phyloP scores from a whole-genome alignment of 305 asterid species.

The Solanum hybrid region DNA sequence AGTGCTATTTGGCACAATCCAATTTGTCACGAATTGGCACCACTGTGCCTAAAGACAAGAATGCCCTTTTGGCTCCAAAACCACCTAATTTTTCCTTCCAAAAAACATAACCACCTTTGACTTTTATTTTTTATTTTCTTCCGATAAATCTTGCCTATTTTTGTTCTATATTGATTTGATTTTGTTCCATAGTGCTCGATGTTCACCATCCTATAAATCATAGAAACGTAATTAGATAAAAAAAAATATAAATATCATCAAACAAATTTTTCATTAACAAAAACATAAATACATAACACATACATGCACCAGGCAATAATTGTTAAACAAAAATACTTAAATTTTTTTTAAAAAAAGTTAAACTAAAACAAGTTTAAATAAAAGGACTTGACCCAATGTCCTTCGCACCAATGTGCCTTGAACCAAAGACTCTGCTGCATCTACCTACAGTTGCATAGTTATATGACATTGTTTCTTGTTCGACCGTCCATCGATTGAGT shows the following conservation, averaged over 20 bases:
- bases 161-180: neutral
- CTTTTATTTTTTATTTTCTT: neutral
- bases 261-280: neutral
- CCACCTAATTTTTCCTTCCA: neutral
- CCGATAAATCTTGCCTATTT: neutral
- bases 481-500: neutral
- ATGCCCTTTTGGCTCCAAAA: neutral
- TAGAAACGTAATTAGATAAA: neutral
- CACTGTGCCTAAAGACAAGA: neutral
- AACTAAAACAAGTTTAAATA: neutral
- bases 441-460: neutral
- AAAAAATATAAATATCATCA: neutral
- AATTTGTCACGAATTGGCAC: neutral
- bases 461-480: neutral
- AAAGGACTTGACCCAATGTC: neutral
- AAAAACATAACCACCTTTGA: neutral
- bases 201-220: neutral
- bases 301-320: neutral
- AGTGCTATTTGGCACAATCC: neutral
- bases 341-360: fast-evolving
- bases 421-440: neutral
- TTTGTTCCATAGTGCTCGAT: neutral
- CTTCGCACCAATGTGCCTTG: neutral
- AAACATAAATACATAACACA: neutral
- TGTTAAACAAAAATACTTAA: neutral